phyloP scores from a whole-genome alignment of 805 yeast species.

The Saturnispora besseyi region DNA sequence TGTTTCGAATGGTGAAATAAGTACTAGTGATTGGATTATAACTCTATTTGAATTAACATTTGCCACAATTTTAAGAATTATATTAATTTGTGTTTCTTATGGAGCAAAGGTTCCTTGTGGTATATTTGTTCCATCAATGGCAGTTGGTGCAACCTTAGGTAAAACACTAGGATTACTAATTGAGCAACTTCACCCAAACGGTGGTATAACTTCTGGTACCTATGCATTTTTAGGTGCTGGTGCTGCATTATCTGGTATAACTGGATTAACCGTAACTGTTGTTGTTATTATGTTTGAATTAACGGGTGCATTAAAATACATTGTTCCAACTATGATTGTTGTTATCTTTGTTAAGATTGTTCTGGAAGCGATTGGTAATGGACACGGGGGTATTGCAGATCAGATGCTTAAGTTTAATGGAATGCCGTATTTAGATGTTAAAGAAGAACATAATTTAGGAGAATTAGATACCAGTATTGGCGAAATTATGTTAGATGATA shows the following conservation, averaged over 20 bases:
- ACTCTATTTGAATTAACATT: conserved; percentile 43
- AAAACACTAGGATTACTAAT: conserved; percentile 73
- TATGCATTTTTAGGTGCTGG: conserved; percentile 96
- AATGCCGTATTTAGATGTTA: conserved; percentile 67
- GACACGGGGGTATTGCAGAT: conserved; percentile 83
- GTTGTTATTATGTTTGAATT: conserved; percentile 93
- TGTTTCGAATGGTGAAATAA: conserved; percentile 10
- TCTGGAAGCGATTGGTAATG: conserved; percentile 65
- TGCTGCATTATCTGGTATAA: conserved; percentile 89
- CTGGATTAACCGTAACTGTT: conserved; percentile 85
- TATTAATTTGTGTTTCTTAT: conserved; percentile 73
- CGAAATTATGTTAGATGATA: conserved; percentile 50
- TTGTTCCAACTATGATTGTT: conserved; percentile 93
- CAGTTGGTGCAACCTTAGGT: conserved; percentile 93
- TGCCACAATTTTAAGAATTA: conserved; percentile 67
- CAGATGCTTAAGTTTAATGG: conserved; percentile 89
- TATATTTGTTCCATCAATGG: conserved; percentile 93
- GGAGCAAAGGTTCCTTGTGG: conserved; percentile 98
- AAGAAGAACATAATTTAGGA: conserved; percentile 56
- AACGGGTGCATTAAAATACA: conserved; percentile 88
- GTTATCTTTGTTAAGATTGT: conserved; percentile 80
- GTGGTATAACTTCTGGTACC: conserved; percentile 82
- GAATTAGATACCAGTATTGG: conserved; percentile 28
- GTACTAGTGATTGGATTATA: conserved; percentile 17
- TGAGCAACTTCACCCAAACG: conserved; percentile 31